Base-by-base conservation (phyloP, 441 rosid genomes). In the Brassica balearica region DNA sequence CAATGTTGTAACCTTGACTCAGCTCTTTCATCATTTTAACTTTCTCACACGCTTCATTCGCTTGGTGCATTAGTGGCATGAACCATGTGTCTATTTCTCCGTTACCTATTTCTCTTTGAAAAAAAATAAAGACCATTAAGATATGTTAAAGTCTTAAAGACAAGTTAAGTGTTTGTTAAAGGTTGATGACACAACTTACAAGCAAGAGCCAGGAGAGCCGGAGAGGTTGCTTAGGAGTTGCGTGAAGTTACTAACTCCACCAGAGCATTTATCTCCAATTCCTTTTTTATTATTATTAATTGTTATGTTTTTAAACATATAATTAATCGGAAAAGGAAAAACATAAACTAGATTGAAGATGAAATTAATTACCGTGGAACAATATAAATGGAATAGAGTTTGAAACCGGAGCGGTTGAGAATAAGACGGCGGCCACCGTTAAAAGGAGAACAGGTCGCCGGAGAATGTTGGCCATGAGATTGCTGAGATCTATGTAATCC, bases 201-300 rank as follows among this genome's bases (percentile, higher is more conserved):
- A 29, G 90, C 99, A 95, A 84, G 62, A 89, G 68, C 97, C 99
- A 67, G 88, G 76, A 66, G 94, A 85, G 56, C 89, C 93, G 56
- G 99, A 93, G 76, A 77, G 84, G 43, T 80, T 71, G 38, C 77
- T 56, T 63, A 95, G 84, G 10, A 48, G 76, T 78, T 92, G 85
- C 48, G 93, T 95, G 87, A 95, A 92, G 5, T 76, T 84, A 63
- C 60, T 81, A 58, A 89, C 74, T 77, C 92, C 90, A 58, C 68
- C 78, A 68, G 90, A 84, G 81, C 98, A 95, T 77, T 90, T 89
- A 82, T 91, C 95, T 78, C 88, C 92, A 29, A 92, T 90, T 38
- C 98, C 98, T 94, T 82, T 71, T 62, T 17, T 43, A 6, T 6
- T 34, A 34, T 6, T 34, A 6, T 34, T 34, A 34, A 34, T 34